Conservation (phyloP, 2,329 filamentous ascomycete species). For the Diaporthe sp. region DNA sequence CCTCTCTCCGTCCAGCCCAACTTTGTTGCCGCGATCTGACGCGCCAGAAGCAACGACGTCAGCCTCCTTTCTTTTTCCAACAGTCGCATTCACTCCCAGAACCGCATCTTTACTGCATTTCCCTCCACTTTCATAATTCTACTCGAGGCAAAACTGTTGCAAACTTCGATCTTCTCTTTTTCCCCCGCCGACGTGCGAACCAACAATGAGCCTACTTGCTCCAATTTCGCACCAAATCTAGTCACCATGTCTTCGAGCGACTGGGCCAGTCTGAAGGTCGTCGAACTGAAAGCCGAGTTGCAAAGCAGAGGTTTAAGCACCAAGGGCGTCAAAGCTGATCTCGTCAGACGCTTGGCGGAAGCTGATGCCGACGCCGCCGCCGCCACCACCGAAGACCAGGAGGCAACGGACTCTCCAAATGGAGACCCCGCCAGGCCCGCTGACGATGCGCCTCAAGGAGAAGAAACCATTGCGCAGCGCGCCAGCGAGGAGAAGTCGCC, state of each 20-base stretch:
- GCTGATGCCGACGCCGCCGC: slow-evolving; percentile 37
- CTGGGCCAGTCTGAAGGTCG: slow-evolving; percentile 75
- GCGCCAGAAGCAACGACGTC: slow-evolving; percentile 34
- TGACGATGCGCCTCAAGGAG: slow-evolving; percentile 43
- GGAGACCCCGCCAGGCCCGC: neutral
- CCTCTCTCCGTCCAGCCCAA: slow-evolving; percentile 31
- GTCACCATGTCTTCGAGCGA: slow-evolving; percentile 59
- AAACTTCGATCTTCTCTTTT: neutral
- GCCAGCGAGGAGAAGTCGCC: slow-evolving; percentile 4
- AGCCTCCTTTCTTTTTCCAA: slow-evolving; percentile 28
- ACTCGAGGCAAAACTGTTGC: neutral
- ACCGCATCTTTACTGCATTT: neutral
- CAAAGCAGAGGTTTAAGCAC: slow-evolving; percentile 78
- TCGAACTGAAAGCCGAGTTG: slow-evolving; percentile 80
- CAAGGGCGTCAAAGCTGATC: slow-evolving; percentile 78
- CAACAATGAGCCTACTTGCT: slow-evolving; percentile 31
- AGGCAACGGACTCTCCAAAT: neutral
- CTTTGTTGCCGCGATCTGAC: slow-evolving; percentile 37
- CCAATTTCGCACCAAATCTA: slow-evolving; percentile 32
- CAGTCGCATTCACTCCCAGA: slow-evolving; percentile 17
- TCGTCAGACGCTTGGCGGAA: slow-evolving; percentile 71
- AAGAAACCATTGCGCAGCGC: slow-evolving; percentile 37
- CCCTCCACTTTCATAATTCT: neutral
- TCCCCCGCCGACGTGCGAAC: neutral
- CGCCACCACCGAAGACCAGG: slow-evolving; percentile 36